Conservation (phyloP, 2,329 filamentous ascomycete species). For the Penicillium sp. region DNA sequence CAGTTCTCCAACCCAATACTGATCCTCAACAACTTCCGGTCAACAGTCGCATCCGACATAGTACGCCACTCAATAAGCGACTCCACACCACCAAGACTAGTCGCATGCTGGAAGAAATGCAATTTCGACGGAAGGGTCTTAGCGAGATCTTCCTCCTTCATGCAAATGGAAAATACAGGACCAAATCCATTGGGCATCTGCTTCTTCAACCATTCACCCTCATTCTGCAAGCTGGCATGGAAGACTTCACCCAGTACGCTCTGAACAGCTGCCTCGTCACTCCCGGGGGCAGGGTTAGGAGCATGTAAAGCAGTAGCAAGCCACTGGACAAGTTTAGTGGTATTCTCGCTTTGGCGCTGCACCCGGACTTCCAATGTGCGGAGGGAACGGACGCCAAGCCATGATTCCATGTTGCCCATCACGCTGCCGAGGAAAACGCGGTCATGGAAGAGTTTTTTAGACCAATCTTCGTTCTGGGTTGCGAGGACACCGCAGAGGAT, state of each 20-base stretch:
- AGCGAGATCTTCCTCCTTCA: conserved; percentile 63
- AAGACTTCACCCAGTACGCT: conserved; percentile 61
- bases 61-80: conserved; percentile 94
- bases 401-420: conserved; percentile 87
- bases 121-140: conserved; percentile 74
- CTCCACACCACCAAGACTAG: conserved; percentile 90
- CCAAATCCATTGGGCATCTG: conserved; percentile 94
- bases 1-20: conserved; percentile 85
- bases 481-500: conserved; percentile 84
- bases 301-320: conserved; percentile 55
- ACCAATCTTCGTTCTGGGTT: conserved; percentile 61
- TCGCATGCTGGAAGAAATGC: conserved; percentile 87
- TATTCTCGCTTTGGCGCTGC: conserved; percentile 70
- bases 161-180: conserved; percentile 77
- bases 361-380: conserved; percentile 85
- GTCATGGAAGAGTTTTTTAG: conserved; percentile 63
- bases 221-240: conserved; percentile 75
- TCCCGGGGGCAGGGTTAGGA: conserved; percentile 37
- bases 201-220: conserved; percentile 69
- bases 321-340: conserved; percentile 70
- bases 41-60: conserved; percentile 77
- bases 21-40: conserved; percentile 71
- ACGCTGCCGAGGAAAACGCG: conserved; percentile 76
- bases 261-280: conserved; percentile 49
- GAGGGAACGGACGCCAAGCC: conserved; percentile 84